phyloP scores from a whole-genome alignment of 768 basidiomycete genomes.

The Lactifluus subvellereus region DNA sequence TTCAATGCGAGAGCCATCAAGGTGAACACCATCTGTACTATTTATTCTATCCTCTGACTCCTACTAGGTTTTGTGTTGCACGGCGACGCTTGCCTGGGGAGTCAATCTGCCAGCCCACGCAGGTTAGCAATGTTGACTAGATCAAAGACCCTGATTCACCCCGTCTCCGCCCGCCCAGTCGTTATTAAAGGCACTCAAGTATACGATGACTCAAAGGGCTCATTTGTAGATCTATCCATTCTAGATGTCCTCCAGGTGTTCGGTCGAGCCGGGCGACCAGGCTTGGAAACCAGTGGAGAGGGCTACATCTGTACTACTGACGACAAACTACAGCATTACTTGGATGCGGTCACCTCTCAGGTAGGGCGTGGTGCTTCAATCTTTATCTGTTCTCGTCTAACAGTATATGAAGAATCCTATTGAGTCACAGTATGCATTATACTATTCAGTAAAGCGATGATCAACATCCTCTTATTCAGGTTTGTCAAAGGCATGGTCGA shows the following conservation, averaged over 20 bases:
- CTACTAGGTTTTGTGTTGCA: conserved; percentile 88
- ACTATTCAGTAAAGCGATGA: background rate
- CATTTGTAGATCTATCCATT: conserved; percentile 88
- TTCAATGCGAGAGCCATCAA: conserved; percentile 90
- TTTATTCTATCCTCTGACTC: background rate
- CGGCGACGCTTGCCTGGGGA: conserved; percentile 98
- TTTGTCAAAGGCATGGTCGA: conserved; percentile 85
- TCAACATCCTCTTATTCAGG: conserved; percentile 28
- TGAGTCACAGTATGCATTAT: conserved; percentile 74
- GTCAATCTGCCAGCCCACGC: conserved; percentile 98
- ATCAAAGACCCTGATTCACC: conserved; percentile 3
- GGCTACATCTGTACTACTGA: conserved; percentile 95
- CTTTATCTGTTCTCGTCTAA: conserved; percentile 10
- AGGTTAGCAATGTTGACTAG: conserved; percentile 40
- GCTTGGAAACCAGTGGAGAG: conserved; percentile 86
- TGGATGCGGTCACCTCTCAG: conserved; percentile 83
- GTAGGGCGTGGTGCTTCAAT: conserved; percentile 33
- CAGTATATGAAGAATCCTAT: conserved; percentile 66
- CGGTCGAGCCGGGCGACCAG: conserved; percentile 89
- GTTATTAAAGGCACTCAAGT: conserved; percentile 97
- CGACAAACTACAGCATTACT: conserved; percentile 88
- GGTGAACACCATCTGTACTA: conserved; percentile 37
- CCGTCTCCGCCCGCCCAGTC: conserved; percentile 40
- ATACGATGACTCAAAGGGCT: conserved; percentile 85
- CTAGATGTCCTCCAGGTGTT: conserved; percentile 97